Conservation (phyloP, 2,329 filamentous ascomycete species). For the Cercospora zeina region DNA sequence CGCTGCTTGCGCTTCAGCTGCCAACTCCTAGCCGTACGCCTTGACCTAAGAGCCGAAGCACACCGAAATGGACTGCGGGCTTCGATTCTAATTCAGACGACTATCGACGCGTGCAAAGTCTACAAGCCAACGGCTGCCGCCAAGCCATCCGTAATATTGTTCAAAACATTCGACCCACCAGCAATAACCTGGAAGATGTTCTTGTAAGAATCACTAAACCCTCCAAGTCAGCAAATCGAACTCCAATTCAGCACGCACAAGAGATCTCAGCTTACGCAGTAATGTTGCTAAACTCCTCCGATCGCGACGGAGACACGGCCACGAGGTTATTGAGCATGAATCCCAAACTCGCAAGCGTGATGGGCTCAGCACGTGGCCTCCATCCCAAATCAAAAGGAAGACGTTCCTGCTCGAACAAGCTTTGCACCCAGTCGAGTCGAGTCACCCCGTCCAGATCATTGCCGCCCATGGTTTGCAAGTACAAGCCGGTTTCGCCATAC, state of each 20-base stretch:
- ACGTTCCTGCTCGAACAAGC: conserved; percentile 43
- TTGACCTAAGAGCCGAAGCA: no score
- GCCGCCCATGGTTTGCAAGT: conserved; percentile 41
- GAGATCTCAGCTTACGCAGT: conserved; percentile 19
- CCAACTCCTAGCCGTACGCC: no score
- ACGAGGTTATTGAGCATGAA: conserved; percentile 34
- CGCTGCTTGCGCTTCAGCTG: no score
- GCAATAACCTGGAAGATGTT: conserved; percentile 31
- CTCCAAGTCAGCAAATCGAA: background rate
- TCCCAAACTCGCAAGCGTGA: conserved; percentile 33
- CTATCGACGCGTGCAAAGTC: background rate
- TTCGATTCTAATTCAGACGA: background rate
- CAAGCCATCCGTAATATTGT: conserved; percentile 33
- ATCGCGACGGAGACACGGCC: conserved; percentile 26
- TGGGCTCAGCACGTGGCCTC: conserved; percentile 34
- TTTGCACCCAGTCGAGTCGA: conserved; percentile 40
- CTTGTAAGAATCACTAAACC: conserved; percentile 31
- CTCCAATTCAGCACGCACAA: background rate
- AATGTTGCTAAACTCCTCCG: conserved; percentile 31
- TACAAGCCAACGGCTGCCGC: conserved; percentile 32
- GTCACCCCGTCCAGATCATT: conserved; percentile 39
- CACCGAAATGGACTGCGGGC: no score
- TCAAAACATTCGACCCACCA: conserved; percentile 35
- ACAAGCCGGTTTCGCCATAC: conserved; percentile 45
- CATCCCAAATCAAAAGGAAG: conserved; percentile 44